Conservation (phyloP, 2,329 filamentous ascomycete genomes). For the Penicillium brevicompactum region DNA sequence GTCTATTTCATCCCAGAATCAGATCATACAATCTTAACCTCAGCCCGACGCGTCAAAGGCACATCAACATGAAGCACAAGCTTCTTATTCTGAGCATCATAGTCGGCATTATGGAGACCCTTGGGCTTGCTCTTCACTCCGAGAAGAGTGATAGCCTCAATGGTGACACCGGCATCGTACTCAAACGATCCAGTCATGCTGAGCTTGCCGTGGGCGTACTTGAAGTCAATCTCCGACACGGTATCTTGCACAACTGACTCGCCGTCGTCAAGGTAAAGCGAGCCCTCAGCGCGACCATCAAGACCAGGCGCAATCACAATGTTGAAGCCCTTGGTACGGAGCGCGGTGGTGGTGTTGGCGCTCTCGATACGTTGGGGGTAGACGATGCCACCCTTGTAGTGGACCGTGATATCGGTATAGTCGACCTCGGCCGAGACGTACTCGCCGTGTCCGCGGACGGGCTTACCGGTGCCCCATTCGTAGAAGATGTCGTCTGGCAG, state of each 20-base stretch:
- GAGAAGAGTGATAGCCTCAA: slow-evolving; percentile 35
- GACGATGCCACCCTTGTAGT: slow-evolving; percentile 62
- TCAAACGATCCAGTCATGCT: slow-evolving; percentile 29
- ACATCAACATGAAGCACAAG: slow-evolving; percentile 18
- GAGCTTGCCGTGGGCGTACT: slow-evolving; percentile 54
- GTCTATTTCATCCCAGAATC: background rate
- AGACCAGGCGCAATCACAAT: slow-evolving; percentile 67
- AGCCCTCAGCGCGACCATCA: slow-evolving; percentile 65
- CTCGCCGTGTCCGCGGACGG: slow-evolving; percentile 49
- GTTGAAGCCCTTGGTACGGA: slow-evolving; percentile 66
- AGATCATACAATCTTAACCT: background rate
- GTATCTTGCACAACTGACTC: slow-evolving; percentile 61
- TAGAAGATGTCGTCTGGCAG: slow-evolving; percentile 62
- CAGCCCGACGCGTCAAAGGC: slow-evolving; percentile 7
- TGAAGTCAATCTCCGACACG: slow-evolving; percentile 61
- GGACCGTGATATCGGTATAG: slow-evolving; percentile 61
- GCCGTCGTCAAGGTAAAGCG: slow-evolving; percentile 77
- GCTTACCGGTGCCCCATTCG: slow-evolving; percentile 57
- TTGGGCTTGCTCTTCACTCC: slow-evolving; percentile 16
- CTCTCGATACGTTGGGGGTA: slow-evolving; percentile 56
- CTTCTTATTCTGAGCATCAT: slow-evolving; percentile 16
- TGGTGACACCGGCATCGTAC: slow-evolving; percentile 24
- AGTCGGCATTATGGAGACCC: slow-evolving; percentile 8
- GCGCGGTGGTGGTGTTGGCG: slow-evolving; percentile 62
- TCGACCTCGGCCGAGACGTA: slow-evolving; percentile 49